Evolutionary conservation across 352 stramenopile species (phyloP).

Genomic region (Phytophthora tentaculata): DNA sequence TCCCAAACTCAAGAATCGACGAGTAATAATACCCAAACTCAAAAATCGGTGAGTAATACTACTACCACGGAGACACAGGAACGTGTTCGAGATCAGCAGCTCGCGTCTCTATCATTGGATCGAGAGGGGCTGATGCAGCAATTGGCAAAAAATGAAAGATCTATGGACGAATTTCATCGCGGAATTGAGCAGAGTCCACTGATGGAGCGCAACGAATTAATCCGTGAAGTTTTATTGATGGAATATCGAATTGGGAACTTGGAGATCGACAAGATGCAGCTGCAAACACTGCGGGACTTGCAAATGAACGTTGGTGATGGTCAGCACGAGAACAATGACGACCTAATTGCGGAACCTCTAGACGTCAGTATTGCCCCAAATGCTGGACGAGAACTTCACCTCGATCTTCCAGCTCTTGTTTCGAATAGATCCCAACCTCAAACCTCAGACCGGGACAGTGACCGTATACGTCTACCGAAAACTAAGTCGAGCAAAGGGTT

Average conservation of each 20-base stretch:
- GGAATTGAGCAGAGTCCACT: conserved; percentile 55
- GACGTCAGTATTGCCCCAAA: conserved; percentile 11
- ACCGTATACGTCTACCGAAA: conserved; percentile 21
- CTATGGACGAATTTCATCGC: conserved; percentile 66
- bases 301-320: conserved; percentile 5
- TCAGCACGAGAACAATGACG: conserved; percentile 35
- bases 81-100: conserved; percentile 6
- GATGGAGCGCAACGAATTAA: conserved; percentile 51
- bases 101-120: conserved; percentile 19
- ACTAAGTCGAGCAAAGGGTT: conserved; percentile 32
- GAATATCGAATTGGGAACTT: conserved; percentile 91
- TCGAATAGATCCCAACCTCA: conserved; percentile 10
- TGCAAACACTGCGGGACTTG: conserved; percentile 53
- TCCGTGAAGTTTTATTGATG: conserved; percentile 75
- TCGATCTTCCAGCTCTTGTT: conserved; percentile 13
- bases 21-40: background rate
- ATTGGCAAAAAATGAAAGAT: conserved; percentile 40
- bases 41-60: background rate
- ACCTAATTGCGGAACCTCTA: conserved; percentile 10
- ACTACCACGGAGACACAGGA: background rate
- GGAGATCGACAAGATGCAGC: conserved; percentile 92
- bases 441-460: conserved; percentile 15
- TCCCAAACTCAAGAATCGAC: conserved; percentile 7
- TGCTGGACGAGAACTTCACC: conserved; percentile 10
- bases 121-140: conserved; percentile 32